phyloP scores from a whole-genome alignment of 2,329 filamentous ascomycete species.

The Colletotrichum limetticola region DNA sequence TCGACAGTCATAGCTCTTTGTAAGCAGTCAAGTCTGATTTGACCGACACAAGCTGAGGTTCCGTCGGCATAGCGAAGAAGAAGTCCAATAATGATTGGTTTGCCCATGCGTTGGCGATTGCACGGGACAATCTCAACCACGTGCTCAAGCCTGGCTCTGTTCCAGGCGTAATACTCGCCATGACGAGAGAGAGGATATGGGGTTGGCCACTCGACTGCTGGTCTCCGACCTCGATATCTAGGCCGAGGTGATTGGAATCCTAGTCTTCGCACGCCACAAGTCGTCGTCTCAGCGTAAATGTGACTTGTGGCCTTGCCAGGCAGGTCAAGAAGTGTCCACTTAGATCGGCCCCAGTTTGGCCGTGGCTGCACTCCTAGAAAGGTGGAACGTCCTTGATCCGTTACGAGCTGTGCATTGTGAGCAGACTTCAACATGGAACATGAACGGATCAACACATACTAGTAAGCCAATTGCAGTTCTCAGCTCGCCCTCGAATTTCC shows the following conservation, averaged over 20 bases:
- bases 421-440: neutral
- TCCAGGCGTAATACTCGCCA: too few species aligned
- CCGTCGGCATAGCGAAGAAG: neutral
- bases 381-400: neutral
- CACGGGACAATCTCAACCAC: neutral
- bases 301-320: neutral
- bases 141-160: neutral
- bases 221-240: too few species aligned
- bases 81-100: neutral
- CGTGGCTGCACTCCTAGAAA: slow-evolving; percentile 2
- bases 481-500: neutral
- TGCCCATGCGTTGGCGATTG: neutral
- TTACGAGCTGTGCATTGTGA: neutral
- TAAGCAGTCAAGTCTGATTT: neutral
- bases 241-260: neutral
- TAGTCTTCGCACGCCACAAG: neutral
- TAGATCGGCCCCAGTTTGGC: neutral
- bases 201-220: too few species aligned
- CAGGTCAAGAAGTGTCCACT: slow-evolving; percentile 6
- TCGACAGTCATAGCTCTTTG: neutral
- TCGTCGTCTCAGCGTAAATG: neutral
- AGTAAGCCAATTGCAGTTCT: neutral
- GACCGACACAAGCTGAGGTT: neutral
- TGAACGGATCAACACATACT: neutral
- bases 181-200: too few species aligned